These are phyloP conservation scores for Penicillium maclennaniae DNA, from an alignment of 495 filamentous ascomycete species.

Conservation along the genomic window DNA sequence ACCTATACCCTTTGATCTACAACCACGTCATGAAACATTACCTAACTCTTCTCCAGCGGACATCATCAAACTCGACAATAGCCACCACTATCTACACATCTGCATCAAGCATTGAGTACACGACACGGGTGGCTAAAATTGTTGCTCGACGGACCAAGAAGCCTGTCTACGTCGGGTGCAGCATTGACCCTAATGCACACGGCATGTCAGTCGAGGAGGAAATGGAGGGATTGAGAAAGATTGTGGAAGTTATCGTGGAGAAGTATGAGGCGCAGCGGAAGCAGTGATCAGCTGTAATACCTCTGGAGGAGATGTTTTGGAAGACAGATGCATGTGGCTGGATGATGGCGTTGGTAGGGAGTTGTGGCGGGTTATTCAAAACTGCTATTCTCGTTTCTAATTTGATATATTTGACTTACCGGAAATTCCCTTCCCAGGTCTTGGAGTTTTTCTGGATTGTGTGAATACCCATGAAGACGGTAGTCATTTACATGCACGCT, in stretches of 20 bases:
- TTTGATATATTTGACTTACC: neutral
- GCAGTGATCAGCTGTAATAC: constrained; percentile 1
- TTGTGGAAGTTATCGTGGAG: constrained; percentile 62
- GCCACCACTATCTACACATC: constrained; percentile 76
- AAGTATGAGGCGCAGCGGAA: constrained; percentile 18
- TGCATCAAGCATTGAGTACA: constrained; percentile 75
- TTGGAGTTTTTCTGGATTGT: neutral
- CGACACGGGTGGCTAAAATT: constrained; percentile 77
- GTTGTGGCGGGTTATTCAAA: neutral
- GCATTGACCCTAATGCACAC: constrained; percentile 54
- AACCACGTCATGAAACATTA: neutral
- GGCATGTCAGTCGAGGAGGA: constrained; percentile 86
- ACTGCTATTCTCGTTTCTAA: neutral
- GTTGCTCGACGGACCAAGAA: constrained; percentile 63
- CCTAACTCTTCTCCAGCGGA: constrained; percentile 25
- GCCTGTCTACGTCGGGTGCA: constrained; percentile 83
- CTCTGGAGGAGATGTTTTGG: neutral
- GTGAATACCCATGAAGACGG: no score
- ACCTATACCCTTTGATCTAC: neutral
- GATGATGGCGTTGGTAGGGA: neutral
- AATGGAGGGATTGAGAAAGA: constrained; percentile 76
- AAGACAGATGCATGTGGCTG: neutral
- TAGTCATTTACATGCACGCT: neutral
- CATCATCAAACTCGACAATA: constrained; percentile 42
- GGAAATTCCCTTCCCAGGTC: neutral